Conservation (phyloP, 2,329 filamentous ascomycete species). For the Eurotiales sp. region DNA sequence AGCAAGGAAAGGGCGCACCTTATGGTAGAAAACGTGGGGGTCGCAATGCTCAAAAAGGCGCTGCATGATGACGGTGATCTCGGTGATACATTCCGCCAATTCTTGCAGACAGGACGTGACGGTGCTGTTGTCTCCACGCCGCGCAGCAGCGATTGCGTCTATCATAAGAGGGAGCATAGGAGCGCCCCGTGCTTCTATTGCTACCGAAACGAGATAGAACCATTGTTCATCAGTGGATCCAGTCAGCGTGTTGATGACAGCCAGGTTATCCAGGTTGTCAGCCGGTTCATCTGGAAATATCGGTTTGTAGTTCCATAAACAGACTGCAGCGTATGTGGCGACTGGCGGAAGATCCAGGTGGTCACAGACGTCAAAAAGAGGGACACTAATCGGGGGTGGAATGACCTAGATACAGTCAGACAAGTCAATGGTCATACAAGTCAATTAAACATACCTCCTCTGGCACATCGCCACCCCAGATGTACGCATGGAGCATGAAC, state of each 20-base stretch:
- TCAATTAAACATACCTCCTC: conserved; percentile 54
- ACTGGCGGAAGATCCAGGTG: conserved; percentile 85
- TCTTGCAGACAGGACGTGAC: conserved; percentile 73
- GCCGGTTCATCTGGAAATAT: conserved; percentile 79
- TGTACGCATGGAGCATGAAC: conserved; percentile 79
- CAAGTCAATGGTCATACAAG: background rate
- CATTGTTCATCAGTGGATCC: conserved; percentile 95
- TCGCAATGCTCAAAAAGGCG: conserved; percentile 96
- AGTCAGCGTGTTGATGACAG: conserved; percentile 85
- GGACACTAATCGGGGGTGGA: conserved; percentile 77
- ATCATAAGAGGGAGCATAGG: conserved; percentile 87
- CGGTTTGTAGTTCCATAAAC: conserved; percentile 95
- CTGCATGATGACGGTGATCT: conserved; percentile 72
- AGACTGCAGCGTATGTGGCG: conserved; percentile 87
- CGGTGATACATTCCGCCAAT: conserved; percentile 84
- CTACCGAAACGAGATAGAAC: conserved; percentile 95
- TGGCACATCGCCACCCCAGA: conserved; percentile 79
- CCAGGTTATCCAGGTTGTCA: conserved; percentile 81
- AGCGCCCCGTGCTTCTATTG: conserved; percentile 87
- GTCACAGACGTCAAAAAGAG: conserved; percentile 71
- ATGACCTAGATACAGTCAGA: conserved; percentile 48
- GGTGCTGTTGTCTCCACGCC: conserved; percentile 62
- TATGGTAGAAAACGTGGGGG: conserved; percentile 89
- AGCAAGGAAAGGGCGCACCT: conserved; percentile 91
- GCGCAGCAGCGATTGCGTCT: conserved; percentile 75